Conservation (phyloP, 202 grass and related monocot species). For the Brachypodium distachyon region DNA sequence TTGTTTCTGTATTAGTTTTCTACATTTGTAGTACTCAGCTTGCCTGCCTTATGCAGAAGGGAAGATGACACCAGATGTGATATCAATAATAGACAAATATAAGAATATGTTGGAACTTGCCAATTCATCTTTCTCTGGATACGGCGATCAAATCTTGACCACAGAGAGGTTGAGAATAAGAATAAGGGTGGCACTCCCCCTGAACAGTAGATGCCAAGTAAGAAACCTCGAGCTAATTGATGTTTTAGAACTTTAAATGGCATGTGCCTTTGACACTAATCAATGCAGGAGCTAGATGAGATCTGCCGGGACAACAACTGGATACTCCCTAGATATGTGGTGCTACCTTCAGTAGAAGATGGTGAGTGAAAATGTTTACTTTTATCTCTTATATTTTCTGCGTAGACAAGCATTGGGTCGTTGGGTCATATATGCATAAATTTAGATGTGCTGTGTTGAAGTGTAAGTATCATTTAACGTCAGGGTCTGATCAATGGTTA, state of each 20-base stretch:
- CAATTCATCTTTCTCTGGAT: slow-evolving; percentile 8
- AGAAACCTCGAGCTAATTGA: slow-evolving; percentile 3
- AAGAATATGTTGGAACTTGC: no score
- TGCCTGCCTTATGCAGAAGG: not conserved
- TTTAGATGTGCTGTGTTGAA: not conserved
- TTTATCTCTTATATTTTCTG: not conserved
- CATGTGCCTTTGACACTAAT: not conserved
- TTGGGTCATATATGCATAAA: not conserved
- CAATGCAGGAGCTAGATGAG: slow-evolving; percentile 54
- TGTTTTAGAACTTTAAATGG: not conserved
- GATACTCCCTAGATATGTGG: slow-evolving; percentile 58
- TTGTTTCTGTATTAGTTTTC: not conserved
- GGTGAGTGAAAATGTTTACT: slow-evolving; percentile 33
- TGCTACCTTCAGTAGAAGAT: slow-evolving; percentile 45
- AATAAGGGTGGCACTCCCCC: slow-evolving; percentile 27
- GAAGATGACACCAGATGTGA: not conserved
- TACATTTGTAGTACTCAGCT: not conserved
- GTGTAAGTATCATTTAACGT: not conserved
- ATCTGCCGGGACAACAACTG: slow-evolving; percentile 52
- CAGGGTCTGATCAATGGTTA: not conserved
- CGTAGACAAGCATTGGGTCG: not conserved
- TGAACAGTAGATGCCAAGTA: slow-evolving; percentile 47
- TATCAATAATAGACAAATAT: no score
- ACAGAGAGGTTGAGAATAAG: slow-evolving; percentile 48
- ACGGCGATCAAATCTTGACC: slow-evolving; percentile 17